Evolutionary conservation across 139 green algal genomes (phyloP).

Genomic region (Pseudopediastrum boryanum): DNA sequence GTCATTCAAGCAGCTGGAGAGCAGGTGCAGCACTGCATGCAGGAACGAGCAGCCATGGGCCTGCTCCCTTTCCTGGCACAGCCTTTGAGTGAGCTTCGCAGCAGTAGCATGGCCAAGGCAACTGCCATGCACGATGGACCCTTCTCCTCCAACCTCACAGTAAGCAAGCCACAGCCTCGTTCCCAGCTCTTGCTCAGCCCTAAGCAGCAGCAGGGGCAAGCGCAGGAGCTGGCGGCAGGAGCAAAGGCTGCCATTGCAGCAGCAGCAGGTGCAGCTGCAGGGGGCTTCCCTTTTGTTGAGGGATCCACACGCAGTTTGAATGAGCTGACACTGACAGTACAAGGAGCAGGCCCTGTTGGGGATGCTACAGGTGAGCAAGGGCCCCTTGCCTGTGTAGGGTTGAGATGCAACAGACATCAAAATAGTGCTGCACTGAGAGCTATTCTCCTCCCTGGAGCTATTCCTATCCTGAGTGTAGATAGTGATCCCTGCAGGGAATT

Average conservation of each 20-base stretch:
- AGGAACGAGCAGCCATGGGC: conserved; percentile 53
- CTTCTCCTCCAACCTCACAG: not conserved
- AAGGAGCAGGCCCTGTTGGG: no score
- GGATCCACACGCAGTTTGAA: no score
- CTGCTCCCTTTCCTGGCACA: conserved; percentile 48
- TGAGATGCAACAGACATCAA: no score
- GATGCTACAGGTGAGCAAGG: no score
- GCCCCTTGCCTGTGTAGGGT: no score
- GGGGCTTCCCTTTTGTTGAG: no score
- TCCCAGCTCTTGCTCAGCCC: not conserved
- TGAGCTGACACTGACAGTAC: no score
- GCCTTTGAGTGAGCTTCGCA: conserved; percentile 5
- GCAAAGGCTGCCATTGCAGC: conserved; percentile 10
- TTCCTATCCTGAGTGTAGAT: no score
- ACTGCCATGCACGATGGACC: not conserved
- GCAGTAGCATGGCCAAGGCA: conserved; percentile 11
- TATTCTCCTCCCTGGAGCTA: no score
- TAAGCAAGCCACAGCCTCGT: conserved; percentile 8
- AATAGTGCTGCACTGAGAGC: no score
- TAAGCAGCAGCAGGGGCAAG: not conserved
- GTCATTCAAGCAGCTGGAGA: conserved; percentile 75
- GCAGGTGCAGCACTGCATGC: conserved; percentile 67
- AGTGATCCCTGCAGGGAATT: no score
- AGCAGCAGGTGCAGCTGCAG: conserved; percentile 24
- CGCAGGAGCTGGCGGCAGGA: not conserved